Conservation (phyloP, 2,329 filamentous ascomycete species). For the Lithohypha guttulata region DNA sequence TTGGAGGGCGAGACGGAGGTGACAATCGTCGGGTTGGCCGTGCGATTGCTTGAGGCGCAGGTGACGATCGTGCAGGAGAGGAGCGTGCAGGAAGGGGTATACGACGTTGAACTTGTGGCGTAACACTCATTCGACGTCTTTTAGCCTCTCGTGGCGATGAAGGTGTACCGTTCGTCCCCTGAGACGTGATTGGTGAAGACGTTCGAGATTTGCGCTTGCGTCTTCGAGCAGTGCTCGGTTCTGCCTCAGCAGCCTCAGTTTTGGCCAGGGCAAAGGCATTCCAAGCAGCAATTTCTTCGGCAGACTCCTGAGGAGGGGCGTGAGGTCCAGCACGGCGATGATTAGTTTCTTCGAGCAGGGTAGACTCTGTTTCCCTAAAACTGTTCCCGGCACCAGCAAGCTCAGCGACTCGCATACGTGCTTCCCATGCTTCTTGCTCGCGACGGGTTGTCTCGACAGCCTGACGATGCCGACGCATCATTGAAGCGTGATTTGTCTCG, state of each 20-base stretch:
- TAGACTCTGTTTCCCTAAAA: conserved; percentile 59
- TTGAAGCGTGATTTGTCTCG: conserved; percentile 47
- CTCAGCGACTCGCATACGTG: conserved; percentile 70
- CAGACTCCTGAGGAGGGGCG: conserved; percentile 51
- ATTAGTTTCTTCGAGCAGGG: conserved; percentile 35
- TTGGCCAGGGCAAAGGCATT: conserved; percentile 79
- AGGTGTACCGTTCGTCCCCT: conserved; percentile 19
- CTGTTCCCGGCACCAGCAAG: conserved; percentile 61
- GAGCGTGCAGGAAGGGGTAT: conserved; percentile 12
- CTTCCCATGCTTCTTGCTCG: conserved; percentile 64
- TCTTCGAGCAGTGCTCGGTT: conserved; percentile 33
- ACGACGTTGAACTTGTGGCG: conserved; percentile 10
- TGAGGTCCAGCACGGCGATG: conserved; percentile 30
- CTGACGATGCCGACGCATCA: conserved; percentile 45
- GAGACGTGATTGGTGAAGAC: conserved; percentile 57
- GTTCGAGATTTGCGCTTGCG: conserved; percentile 73
- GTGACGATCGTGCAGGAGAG: too few species aligned
- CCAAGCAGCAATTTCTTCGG: conserved; percentile 78
- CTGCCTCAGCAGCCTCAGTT: conserved; percentile 47
- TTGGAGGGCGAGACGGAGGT: conserved; percentile 16
- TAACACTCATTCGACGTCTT: conserved; percentile 16
- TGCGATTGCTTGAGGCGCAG: too few species aligned
- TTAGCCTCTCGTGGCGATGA: conserved; percentile 17
- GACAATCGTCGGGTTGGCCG: conserved; percentile 26
- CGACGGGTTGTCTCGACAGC: conserved; percentile 41